Evolutionary conservation across 495 filamentous ascomycete genomes (phyloP).

Genomic region (Penicillium macrosclerotiorum): DNA sequence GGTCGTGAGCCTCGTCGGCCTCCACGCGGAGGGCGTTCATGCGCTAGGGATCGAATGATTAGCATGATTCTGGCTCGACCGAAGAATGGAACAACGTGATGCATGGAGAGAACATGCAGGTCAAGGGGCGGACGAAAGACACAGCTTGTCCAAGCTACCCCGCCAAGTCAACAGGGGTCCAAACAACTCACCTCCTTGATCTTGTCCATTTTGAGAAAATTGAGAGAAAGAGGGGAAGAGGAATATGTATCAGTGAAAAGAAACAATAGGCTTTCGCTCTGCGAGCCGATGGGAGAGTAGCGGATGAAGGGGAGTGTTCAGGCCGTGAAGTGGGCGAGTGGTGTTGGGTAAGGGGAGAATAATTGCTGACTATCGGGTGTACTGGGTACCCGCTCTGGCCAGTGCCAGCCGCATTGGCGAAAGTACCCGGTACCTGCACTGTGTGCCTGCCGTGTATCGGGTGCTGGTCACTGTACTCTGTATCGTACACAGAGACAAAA

Average conservation of each 20-base stretch:
- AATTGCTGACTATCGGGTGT: slow-evolving; percentile 13
- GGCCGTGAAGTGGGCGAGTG: slow-evolving; percentile 21
- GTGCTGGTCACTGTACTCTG: neutral
- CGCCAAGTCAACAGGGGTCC: slow-evolving; percentile 31
- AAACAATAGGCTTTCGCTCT: slow-evolving; percentile 42
- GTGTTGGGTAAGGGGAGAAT: slow-evolving; percentile 30
- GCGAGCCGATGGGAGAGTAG: slow-evolving; percentile 39
- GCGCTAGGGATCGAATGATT: slow-evolving; percentile 58
- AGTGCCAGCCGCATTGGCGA: too few relatives aligned
- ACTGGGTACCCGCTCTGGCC: slow-evolving; percentile 15
- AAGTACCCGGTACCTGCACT: slow-evolving; percentile 13
- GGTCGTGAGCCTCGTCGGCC: slow-evolving; percentile 74
- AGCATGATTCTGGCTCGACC: slow-evolving; percentile 11
- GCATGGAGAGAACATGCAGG: slow-evolving; percentile 16
- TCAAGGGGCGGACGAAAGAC: slow-evolving; percentile 13
- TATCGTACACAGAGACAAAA: slow-evolving; percentile 17
- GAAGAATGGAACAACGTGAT: slow-evolving; percentile 5
- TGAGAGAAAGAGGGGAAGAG: slow-evolving; percentile 11
- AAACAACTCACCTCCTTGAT: slow-evolving; percentile 74
- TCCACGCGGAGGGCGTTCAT: slow-evolving; percentile 90
- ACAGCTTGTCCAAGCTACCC: slow-evolving; percentile 44
- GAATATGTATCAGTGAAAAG: slow-evolving; percentile 34
- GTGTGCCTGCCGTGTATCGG: too few relatives aligned
- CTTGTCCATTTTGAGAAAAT: slow-evolving; percentile 48
- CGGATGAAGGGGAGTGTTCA: slow-evolving; percentile 21